Evolutionary conservation across 208 protist species (phyloP).

Genomic region (Crithidia fasciculata): DNA sequence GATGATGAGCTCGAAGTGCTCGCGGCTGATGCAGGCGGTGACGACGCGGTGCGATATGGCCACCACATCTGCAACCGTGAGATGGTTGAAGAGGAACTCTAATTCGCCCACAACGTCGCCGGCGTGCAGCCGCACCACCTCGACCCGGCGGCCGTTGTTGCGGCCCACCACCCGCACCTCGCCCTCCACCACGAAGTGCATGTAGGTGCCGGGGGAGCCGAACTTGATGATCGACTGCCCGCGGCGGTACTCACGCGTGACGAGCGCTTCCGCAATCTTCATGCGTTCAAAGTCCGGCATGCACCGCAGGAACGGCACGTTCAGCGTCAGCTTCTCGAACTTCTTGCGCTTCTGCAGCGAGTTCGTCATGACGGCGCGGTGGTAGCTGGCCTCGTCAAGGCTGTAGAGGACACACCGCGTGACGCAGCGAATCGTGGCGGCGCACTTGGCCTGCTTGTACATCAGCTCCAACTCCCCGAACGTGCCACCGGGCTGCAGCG

Average conservation of each 20-base stretch:
- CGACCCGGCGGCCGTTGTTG: constrained; percentile 56
- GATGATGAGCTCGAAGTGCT: constrained; percentile 89
- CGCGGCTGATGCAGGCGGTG: constrained; percentile 79
- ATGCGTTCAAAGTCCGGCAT: constrained; percentile 87
- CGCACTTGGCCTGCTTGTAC: constrained; percentile 82
- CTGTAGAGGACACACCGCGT: constrained; percentile 82
- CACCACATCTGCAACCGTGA: constrained; percentile 86
- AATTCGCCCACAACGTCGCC: constrained; percentile 89
- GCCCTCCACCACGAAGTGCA: constrained; percentile 86
- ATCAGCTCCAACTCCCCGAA: constrained; percentile 92
- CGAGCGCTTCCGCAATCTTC: constrained; percentile 87
- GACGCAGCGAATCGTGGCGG: constrained; percentile 81
- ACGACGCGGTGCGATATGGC: constrained; percentile 53
- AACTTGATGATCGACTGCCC: constrained; percentile 83
- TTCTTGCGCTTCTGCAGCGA: constrained; percentile 70
- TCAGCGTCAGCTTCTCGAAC: constrained; percentile 71
- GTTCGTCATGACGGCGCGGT: constrained; percentile 72
- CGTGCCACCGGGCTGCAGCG: constrained; percentile 57
- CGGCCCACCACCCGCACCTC: constrained; percentile 81
- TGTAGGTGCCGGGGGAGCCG: constrained; percentile 56
- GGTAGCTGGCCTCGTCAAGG: constrained; percentile 84
- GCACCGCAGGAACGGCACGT: constrained; percentile 72
- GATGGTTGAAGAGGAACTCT: constrained; percentile 90
- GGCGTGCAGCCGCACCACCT: constrained; percentile 67
- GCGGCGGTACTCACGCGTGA: constrained; percentile 57